phyloP scores from a whole-genome alignment of 306 rosid genomes.

The Medicago arabica region DNA sequence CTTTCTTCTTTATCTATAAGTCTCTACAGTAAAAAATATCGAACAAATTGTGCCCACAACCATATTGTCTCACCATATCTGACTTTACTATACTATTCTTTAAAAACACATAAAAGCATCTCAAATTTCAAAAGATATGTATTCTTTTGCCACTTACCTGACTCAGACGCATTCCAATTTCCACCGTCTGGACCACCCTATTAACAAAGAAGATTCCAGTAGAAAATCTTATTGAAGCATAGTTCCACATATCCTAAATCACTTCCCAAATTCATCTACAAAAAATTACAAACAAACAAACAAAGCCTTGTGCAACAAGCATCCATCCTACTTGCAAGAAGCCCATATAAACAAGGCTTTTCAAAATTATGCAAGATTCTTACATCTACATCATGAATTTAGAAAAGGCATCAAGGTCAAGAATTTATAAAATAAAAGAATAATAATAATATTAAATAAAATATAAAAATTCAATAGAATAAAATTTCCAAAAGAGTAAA shows the following conservation, averaged over 20 bases:
- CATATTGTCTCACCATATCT: background rate
- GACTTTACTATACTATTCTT: background rate
- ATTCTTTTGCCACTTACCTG: slow-evolving; percentile 27
- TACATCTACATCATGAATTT: slow-evolving; percentile 9
- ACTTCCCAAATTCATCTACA: background rate
- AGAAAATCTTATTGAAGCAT: background rate
- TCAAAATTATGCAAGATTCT: slow-evolving; percentile 23
- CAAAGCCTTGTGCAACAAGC: background rate
- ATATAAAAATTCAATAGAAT: slow-evolving; percentile 57
- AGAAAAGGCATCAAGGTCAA: background rate
- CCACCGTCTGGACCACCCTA: slow-evolving; percentile 26
- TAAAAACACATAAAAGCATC: background rate
- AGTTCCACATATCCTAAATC: background rate
- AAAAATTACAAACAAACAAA: background rate
- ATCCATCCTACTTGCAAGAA: slow-evolving; percentile 24
- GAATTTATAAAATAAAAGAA: slow-evolving; percentile 61
- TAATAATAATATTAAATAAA: slow-evolving; percentile 55
- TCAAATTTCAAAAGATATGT: background rate
- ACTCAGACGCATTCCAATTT: slow-evolving; percentile 30
- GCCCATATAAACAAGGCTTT: background rate
- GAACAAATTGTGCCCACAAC: background rate
- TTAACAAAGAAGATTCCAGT: background rate
- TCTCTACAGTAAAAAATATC: background rate
- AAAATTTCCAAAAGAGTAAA: slow-evolving; percentile 21
- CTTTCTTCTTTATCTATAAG: slow-evolving; percentile 12